These are phyloP conservation scores for Sindora glabra DNA, from an alignment of 306 rosid genomes.

Conservation along the genomic window DNA sequence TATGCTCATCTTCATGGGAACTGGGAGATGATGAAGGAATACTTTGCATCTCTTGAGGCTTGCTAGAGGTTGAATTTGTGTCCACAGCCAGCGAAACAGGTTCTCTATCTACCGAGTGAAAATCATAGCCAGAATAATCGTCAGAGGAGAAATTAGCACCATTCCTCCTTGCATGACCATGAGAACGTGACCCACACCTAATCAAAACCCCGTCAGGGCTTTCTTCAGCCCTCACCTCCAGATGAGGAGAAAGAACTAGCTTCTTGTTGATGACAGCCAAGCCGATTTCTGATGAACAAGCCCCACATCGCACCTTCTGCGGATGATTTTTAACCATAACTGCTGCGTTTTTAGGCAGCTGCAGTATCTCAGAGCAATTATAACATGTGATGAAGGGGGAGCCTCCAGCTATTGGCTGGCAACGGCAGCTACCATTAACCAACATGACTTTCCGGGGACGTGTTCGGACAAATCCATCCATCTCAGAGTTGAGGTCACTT, in stretches of 20 bases:
- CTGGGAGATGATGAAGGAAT: slow-evolving; percentile 66
- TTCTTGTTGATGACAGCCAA: slow-evolving; percentile 45
- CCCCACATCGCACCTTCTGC: slow-evolving; percentile 74
- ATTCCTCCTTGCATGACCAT: slow-evolving; percentile 28
- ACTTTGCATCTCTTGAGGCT: slow-evolving; percentile 61
- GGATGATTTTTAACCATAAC: slow-evolving; percentile 28
- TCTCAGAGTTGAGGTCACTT: slow-evolving; percentile 44
- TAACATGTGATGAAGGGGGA: slow-evolving; percentile 83
- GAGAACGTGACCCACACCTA: slow-evolving; percentile 21
- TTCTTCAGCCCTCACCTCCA: slow-evolving; percentile 28
- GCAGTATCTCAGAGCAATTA: slow-evolving; percentile 78
- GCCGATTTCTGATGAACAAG: slow-evolving; percentile 63
- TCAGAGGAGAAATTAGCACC: slow-evolving; percentile 74
- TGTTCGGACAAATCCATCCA: slow-evolving; percentile 26
- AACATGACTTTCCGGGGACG: slow-evolving; percentile 49
- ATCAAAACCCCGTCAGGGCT: slow-evolving; percentile 26
- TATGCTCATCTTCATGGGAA: slow-evolving; percentile 73
- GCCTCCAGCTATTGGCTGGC: slow-evolving; percentile 75
- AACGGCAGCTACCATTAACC: slow-evolving; percentile 34
- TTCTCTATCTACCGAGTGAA: slow-evolving; percentile 73
- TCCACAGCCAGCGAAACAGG: slow-evolving; percentile 35
- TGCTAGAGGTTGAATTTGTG: slow-evolving; percentile 37
- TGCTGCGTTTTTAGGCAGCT: slow-evolving; percentile 63
- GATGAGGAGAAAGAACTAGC: slow-evolving; percentile 48
- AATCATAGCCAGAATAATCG: slow-evolving; percentile 88